phyloP scores from a whole-genome alignment of 1,284 basidiomycete genomes.

The Hortiboletus rubellus region DNA sequence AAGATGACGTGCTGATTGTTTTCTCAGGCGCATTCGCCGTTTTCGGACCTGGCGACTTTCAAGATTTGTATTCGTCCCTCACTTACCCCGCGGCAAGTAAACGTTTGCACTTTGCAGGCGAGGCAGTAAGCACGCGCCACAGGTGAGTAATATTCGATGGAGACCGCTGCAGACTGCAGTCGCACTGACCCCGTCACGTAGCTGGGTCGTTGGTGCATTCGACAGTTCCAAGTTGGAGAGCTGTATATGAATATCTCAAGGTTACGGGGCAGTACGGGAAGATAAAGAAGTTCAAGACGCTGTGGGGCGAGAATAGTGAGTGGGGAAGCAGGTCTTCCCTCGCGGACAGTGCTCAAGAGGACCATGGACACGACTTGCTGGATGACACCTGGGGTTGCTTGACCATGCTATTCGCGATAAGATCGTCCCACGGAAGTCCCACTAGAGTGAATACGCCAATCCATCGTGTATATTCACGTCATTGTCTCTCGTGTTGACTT shows the following conservation, averaged over 20 bases:
- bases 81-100: conserved; percentile 14
- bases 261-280: too few species aligned
- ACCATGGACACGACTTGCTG: neutral
- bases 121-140: conserved; percentile 24
- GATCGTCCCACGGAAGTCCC: neutral
- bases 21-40: conserved; percentile 19
- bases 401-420: neutral
- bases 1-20: neutral
- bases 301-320: conserved; percentile 24
- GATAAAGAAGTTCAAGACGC: conserved; percentile 1
- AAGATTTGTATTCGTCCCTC: conserved; percentile 15
- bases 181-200: neutral
- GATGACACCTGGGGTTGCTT: conserved; percentile 10
- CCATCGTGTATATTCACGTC: too few species aligned
- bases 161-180: too few species aligned
- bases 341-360: neutral
- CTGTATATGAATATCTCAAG: too few species aligned
- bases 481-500: too few species aligned
- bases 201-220: conserved; percentile 20
- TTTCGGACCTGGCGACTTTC: conserved; percentile 23
- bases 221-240: conserved; percentile 12
- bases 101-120: conserved; percentile 23
- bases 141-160: conserved; percentile 12
- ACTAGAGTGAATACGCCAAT: too few species aligned
- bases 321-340: conserved; percentile 10